A percentile compares a stretch with the other conserved stretches of the same genome.
Evolutionary conservation across 2,329 filamentous ascomycete species (phyloP).

Genomic region (Xylariaceae sp.): DNA sequence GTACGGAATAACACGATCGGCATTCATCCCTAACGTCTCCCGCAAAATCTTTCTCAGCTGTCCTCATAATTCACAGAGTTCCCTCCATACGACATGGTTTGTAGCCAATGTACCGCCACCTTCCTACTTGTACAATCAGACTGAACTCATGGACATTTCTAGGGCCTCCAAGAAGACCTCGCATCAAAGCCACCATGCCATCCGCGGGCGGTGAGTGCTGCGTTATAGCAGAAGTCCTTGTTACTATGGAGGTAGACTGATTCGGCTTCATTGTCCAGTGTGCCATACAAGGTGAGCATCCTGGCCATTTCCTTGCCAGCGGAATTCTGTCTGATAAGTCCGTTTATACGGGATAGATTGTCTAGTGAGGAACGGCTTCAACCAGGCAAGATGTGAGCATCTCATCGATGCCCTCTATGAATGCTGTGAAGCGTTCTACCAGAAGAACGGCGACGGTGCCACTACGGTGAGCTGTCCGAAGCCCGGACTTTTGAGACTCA

Average conservation of each 20-base stretch:
- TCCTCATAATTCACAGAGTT: background rate
- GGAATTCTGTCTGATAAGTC: constrained; percentile 14
- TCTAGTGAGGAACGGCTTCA: constrained; percentile 74
- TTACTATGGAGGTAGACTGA: background rate
- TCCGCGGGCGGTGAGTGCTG: constrained; percentile 64
- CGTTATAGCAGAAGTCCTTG: too few relatives aligned
- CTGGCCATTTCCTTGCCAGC: background rate
- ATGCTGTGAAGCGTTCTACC: constrained; percentile 88
- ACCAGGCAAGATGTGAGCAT: constrained; percentile 74
- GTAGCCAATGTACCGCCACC: constrained; percentile 1
- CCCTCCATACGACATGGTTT: constrained; percentile 14
- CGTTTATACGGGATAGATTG: constrained; percentile 55
- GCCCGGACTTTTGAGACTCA: constrained; percentile 69
- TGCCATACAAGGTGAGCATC: constrained; percentile 72
- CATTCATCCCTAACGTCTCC: background rate
- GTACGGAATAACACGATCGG: too few relatives aligned
- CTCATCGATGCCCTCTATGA: constrained; percentile 84
- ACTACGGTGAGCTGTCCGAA: constrained; percentile 81
- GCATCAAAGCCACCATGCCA: constrained; percentile 76
- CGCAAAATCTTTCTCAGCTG: background rate
- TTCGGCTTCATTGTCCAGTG: constrained; percentile 48
- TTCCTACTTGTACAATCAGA: background rate
- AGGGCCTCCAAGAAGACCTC: constrained; percentile 60
- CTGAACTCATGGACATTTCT: background rate
- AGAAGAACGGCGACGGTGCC: constrained; percentile 68